Percentiles rank a stretch among this genome's conserved stretches.
These are phyloP conservation scores for Dittrichia graveolens DNA, from an alignment of 129 eudicot species.

Conservation along the genomic window DNA sequence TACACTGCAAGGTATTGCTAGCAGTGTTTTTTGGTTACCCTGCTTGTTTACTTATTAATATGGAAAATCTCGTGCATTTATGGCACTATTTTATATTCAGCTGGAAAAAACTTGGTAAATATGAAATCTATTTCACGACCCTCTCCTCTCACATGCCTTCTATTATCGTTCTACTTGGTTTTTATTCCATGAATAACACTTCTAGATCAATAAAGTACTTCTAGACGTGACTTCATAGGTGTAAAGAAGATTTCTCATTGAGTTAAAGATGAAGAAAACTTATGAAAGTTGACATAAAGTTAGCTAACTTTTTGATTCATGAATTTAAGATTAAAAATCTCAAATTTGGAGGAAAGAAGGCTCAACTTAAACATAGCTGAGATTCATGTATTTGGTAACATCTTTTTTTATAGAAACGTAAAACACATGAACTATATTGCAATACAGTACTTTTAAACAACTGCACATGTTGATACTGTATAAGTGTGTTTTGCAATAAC, in stretches of 20 bases:
- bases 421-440: neutral
- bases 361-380: too few species aligned
- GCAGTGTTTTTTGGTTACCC: conserved; percentile 23
- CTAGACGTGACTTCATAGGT: neutral
- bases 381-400: neutral
- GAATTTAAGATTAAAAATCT: too few species aligned
- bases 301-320: too few species aligned
- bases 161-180: neutral
- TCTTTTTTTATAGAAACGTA: neutral
- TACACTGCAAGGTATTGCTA: conserved; percentile 65
- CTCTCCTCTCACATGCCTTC: conserved; percentile 14
- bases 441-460: neutral
- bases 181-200: neutral
- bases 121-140: neutral
- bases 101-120: neutral
- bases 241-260: neutral
- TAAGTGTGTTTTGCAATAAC: neutral
- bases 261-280: neutral
- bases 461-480: neutral
- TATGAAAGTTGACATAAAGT: too few species aligned
- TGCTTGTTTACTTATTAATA: neutral
- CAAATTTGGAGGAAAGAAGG: too few species aligned
- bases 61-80: neutral
- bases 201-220: neutral
- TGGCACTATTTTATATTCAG: neutral